Conservation (phyloP, 768 basidiomycete genomes). For the Tulasnella sp. region DNA sequence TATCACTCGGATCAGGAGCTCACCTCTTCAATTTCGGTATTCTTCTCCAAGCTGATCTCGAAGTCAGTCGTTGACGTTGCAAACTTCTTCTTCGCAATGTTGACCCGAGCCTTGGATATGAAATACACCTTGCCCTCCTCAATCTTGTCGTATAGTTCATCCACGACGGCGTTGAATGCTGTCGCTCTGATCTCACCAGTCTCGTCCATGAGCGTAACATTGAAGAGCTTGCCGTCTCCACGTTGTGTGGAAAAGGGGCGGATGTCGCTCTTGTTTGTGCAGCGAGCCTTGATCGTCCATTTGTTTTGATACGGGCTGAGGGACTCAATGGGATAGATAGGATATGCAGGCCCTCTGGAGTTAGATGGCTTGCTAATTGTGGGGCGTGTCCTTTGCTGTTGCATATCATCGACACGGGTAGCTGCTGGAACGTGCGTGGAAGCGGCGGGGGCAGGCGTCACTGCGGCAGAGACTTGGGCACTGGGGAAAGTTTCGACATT, state of each 20-base stretch:
- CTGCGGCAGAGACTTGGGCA: slow-evolving; percentile 22
- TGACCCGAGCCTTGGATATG: slow-evolving; percentile 81
- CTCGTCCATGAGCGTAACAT: slow-evolving; percentile 87
- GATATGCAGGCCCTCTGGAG: neutral
- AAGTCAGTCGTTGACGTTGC: slow-evolving; percentile 84
- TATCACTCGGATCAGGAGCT: slow-evolving; percentile 20
- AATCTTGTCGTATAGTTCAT: slow-evolving; percentile 70
- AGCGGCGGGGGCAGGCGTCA: slow-evolving; percentile 25
- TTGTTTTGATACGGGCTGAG: slow-evolving; percentile 96
- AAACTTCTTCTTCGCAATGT: slow-evolving; percentile 96
- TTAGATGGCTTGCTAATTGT: neutral
- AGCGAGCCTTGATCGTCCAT: slow-evolving; percentile 96
- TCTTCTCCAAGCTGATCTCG: slow-evolving; percentile 74
- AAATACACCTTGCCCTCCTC: slow-evolving; percentile 90
- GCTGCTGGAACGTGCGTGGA: slow-evolving; percentile 24
- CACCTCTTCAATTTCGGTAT: slow-evolving; percentile 79
- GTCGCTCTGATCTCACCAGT: slow-evolving; percentile 86
- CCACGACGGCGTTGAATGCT: slow-evolving; percentile 77
- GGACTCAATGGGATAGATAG: slow-evolving; percentile 76
- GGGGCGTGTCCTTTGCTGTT: neutral
- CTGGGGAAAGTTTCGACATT: slow-evolving; percentile 28
- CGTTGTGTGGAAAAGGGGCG: slow-evolving; percentile 77
- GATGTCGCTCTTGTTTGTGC: slow-evolving; percentile 81
- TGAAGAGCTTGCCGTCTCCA: slow-evolving; percentile 94
- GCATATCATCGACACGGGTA: slow-evolving; percentile 18